Conservation (phyloP, 768 basidiomycete genomes). For the Mycena galericulata region DNA sequence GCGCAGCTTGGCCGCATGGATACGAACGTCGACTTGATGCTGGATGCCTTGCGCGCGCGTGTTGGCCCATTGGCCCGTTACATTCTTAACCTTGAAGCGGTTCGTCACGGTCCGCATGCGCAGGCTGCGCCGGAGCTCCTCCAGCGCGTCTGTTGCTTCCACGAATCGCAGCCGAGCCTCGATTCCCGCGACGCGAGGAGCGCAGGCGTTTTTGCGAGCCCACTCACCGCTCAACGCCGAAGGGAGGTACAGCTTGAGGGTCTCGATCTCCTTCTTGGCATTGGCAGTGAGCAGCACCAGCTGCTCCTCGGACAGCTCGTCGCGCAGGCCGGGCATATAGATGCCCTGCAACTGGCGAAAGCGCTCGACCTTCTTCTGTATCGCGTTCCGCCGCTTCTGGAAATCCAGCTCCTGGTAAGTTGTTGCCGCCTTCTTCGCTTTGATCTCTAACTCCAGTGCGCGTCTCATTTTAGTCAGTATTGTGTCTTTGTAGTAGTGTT, state of each 20-base stretch:
- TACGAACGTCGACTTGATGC: slow-evolving; percentile 28
- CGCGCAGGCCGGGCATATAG: not conserved
- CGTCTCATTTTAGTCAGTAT: not conserved
- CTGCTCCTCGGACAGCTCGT: not conserved
- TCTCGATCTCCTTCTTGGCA: not conserved
- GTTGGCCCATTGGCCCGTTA: slow-evolving; percentile 39
- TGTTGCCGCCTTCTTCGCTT: slow-evolving; percentile 15
- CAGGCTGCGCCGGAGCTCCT: slow-evolving; percentile 34
- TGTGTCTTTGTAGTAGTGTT: not conserved
- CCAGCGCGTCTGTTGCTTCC: slow-evolving; percentile 42
- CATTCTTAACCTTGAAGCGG: slow-evolving; percentile 36
- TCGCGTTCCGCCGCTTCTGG: not conserved
- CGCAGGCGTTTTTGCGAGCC: no score
- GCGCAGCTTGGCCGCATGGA: slow-evolving; percentile 26
- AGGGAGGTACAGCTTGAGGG: slow-evolving; percentile 37
- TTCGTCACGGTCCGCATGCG: slow-evolving; percentile 37
- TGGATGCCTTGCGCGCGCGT: slow-evolving; percentile 37
- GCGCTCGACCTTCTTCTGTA: slow-evolving; percentile 12
- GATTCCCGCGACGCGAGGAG: no score
- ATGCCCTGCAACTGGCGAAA: no score
- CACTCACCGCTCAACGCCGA: slow-evolving; percentile 31
- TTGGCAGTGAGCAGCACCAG: not conserved
- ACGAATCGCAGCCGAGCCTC: slow-evolving; percentile 32
- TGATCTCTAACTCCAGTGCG: not conserved
- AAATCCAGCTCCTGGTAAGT: slow-evolving; percentile 35